Evolutionary conservation across 1,284 basidiomycete species (phyloP), one percentile per base, ranked within the genome.

Genomic region (Puccinia coronata): DNA sequence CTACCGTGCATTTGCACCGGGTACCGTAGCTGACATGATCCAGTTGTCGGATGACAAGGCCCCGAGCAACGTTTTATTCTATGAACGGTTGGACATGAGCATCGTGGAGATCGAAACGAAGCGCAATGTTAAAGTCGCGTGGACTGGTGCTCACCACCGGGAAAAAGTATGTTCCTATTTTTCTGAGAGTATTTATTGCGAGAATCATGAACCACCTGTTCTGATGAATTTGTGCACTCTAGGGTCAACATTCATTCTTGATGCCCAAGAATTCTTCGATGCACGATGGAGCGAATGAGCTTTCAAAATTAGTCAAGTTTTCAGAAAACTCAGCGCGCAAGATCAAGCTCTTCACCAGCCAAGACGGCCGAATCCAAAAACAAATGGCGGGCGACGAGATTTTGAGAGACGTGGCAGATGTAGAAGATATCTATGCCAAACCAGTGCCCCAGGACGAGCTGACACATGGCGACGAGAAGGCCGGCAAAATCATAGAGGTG

Each of bases 101-200:
- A 98, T 99, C 85, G 92, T 98, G 80, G 97, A 99, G 88, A 90
- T 99, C 69, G 97, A 99, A 89, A 99, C 97, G 80, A 99, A 99
- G 88, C 93, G 96, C 85, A 96, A 93, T 86, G 89, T 99, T 84
- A 96, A 94, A 88, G 92, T 99, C 82, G 90, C 92, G 80, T 99
- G 97, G 97, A 98, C 96, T 41, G 96, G 96, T 41, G 91, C 93
- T 83, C 91, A 96, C 87, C 99, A 99, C 89, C 95, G 94, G 88
- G 97, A 99, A 88, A 97, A 99, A 88, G 86, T 86, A 75, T 63
- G 85, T 80, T 59, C 25, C 57, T 12, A n/a, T 49, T 23, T 41
- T 71, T 31, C 6, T 47, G 51, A 4, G 28, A 34, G 0, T 36
- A 9, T 63, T 11, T 20, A n/a, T 20, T 39, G 11, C 57, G 16